Conservation (phyloP, 495 filamentous ascomycete species). For the Penicillium subrubescens region DNA sequence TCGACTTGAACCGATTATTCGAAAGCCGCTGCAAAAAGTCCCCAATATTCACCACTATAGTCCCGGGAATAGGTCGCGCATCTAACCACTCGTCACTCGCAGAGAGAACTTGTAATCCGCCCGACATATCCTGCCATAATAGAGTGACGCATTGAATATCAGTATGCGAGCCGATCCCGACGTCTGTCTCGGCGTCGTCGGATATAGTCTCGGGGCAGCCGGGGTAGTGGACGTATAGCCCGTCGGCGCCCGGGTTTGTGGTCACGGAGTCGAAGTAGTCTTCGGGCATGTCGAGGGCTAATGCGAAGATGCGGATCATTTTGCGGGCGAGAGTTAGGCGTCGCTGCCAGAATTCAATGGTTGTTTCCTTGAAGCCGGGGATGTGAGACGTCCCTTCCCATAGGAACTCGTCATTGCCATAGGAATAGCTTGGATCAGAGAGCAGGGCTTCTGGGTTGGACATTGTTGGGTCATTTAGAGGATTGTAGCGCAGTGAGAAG, state of each 20-base stretch:
- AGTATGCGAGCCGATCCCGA: conserved; percentile 59
- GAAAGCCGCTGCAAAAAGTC: conserved; percentile 64
- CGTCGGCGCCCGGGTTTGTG: conserved; percentile 53
- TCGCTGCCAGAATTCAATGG: conserved; percentile 47
- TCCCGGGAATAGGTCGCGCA: conserved; percentile 57
- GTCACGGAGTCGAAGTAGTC: conserved; percentile 53
- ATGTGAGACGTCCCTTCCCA: conserved; percentile 54
- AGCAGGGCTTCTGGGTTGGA: conserved; percentile 33
- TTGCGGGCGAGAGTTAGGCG: conserved; percentile 50
- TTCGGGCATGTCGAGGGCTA: conserved; percentile 51
- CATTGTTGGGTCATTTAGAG: conserved; percentile 47
- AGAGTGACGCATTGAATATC: conserved; percentile 62
- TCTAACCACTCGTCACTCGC: conserved; percentile 57
- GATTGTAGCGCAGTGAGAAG: conserved; percentile 48
- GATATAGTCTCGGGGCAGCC: conserved; percentile 34
- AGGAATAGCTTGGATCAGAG: conserved; percentile 36
- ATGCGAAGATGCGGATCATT: conserved; percentile 51
- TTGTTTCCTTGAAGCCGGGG: conserved; percentile 48
- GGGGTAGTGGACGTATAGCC: conserved; percentile 55
- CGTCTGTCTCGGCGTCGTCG: conserved; percentile 32
- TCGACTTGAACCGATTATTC: conserved; percentile 62
- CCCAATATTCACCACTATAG: conserved; percentile 67
- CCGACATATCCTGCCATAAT: conserved; percentile 53
- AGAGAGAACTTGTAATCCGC: conserved; percentile 56
- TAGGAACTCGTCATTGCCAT: conserved; percentile 46